Conservation (phyloP, 176 grass and related monocot genomes). For the Carex myosuroides region DNA sequence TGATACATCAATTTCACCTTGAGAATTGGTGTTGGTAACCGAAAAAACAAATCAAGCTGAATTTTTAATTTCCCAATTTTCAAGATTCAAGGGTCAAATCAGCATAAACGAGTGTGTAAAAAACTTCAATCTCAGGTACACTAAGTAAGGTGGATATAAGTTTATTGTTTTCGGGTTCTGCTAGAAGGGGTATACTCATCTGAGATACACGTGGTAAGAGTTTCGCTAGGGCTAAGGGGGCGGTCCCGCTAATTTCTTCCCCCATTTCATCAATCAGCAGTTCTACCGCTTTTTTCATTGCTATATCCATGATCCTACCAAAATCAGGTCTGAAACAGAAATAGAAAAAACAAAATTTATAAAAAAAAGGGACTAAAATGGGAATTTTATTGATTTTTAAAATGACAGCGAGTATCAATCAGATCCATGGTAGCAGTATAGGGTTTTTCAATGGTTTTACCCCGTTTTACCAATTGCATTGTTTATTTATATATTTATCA, state of each 20-base stretch:
- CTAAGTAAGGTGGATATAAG: slow-evolving; percentile 54
- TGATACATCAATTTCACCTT: background rate
- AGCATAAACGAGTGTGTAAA: slow-evolving; percentile 84
- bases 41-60: background rate
- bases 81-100: slow-evolving; percentile 40
- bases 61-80: background rate
- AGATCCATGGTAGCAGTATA: too few relatives aligned
- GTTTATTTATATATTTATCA: background rate
- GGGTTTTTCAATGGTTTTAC: background rate
- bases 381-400: background rate
- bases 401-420: too few relatives aligned
- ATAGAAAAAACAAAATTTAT: slow-evolving; percentile 4
- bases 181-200: slow-evolving; percentile 54
- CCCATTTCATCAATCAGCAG: slow-evolving; percentile 48
- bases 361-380: background rate
- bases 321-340: slow-evolving; percentile 74
- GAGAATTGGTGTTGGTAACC: background rate
- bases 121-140: slow-evolving; percentile 75
- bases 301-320: slow-evolving; percentile 67
- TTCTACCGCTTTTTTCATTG: slow-evolving; percentile 47
- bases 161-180: slow-evolving; percentile 84
- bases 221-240: slow-evolving; percentile 45
- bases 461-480: background rate
- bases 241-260: slow-evolving; percentile 25
- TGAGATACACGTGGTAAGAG: slow-evolving; percentile 73